Conservation (phyloP, 169 alveolate genomes). For the Cryptosporidium felis region DNA sequence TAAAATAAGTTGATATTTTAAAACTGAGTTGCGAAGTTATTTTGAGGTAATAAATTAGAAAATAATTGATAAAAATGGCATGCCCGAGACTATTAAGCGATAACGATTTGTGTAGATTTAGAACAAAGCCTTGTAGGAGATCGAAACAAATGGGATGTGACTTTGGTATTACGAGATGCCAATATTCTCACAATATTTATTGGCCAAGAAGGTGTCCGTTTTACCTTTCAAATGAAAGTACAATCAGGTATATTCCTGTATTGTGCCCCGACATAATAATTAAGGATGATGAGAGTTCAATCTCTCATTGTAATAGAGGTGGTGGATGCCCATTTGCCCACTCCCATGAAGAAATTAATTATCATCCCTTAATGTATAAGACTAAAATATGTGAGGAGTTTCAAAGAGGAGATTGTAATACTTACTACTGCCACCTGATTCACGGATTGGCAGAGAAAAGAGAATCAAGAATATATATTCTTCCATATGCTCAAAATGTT, state of each 20-base stretch:
- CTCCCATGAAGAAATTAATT: constrained; percentile 87
- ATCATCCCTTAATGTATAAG: constrained; percentile 90
- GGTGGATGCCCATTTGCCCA: constrained; percentile 91
- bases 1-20: background rate
- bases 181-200: constrained; percentile 83
- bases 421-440: constrained; percentile 86
- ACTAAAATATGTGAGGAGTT: constrained; percentile 84
- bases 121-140: constrained; percentile 85
- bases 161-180: constrained; percentile 83
- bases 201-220: constrained; percentile 88
- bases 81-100: constrained; percentile 81
- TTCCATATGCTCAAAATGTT: constrained; percentile 80
- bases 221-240: constrained; percentile 79
- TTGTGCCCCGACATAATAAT: constrained; percentile 81
- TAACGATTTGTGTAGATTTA: constrained; percentile 82
- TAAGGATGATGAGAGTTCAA: constrained; percentile 80
- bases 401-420: constrained; percentile 83
- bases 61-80: constrained; percentile 68
- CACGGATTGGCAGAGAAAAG: constrained; percentile 86
- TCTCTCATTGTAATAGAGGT: constrained; percentile 85
- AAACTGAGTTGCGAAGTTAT: background rate
- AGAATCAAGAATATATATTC: constrained; percentile 76
- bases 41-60: background rate
- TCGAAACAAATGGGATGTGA: constrained; percentile 79
- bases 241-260: constrained; percentile 84